Evolutionary conservation across 306 rosid species (phyloP), one percentile per base, ranked within the genome.

Genomic region (Urtica urens): DNA sequence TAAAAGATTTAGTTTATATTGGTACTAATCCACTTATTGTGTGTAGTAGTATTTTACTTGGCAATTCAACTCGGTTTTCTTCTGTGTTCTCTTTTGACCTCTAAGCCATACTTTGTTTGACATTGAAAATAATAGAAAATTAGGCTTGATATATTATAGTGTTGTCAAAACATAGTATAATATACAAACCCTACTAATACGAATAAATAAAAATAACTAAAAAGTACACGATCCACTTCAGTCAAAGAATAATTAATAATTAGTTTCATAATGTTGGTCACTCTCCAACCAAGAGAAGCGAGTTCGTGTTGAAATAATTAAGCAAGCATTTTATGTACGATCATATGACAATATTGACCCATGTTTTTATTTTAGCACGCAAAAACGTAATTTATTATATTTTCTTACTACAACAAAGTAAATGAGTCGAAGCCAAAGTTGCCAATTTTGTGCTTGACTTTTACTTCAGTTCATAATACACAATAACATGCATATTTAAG

Each of bases 61-160:
- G 16, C 17, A 21, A 27, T 49, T 49, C 54, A 49, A 49, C 54
- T 49, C 15, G 24, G 31, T 28, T 10, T 29, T 25, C 34, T 22
- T 4, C 13, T 27, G 34, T 28, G 33, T 46, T 19, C 40, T 14
- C 40, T 35, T 35, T 35, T 35, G 40, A 35, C 40, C 40, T 35
- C n/a, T 13, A 35, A 35, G n/a, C n/a, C n/a, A n/a, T n/a, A 9
- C 1, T 1, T 35, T 4, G 33, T 4, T 28, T 10, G 33, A 28
- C 33, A 28, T 28, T 28, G 10, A 28, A 4, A 28, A 28, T 28
- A 28, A 28, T 28, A 28, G n/a, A 10, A 35, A 13, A 7, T 35
- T 7, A 16, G 40, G 4, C n/a, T 35, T 35, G 40, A 1, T n/a
- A n/a, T n/a, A n/a, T n/a, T n/a, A 35, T 35, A 35, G 7, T 35